Conservation (phyloP, 768 basidiomycete genomes). For the Leccinum pellstonianum region DNA sequence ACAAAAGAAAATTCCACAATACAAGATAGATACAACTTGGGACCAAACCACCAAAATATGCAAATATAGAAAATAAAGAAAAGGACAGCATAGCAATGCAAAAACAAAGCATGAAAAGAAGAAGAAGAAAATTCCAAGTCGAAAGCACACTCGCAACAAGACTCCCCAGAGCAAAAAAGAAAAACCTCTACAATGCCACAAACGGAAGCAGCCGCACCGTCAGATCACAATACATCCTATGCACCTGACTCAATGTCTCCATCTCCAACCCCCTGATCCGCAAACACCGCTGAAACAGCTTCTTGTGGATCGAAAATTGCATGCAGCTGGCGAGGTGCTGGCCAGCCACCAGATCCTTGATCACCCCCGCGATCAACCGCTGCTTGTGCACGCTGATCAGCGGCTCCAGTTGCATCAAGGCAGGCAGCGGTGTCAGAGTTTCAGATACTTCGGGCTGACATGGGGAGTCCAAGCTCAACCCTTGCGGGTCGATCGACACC, state of each 20-base stretch:
- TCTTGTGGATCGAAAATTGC: constrained; percentile 70
- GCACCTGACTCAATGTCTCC: constrained; percentile 51
- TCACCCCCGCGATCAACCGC: constrained; percentile 69
- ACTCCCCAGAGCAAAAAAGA: neutral
- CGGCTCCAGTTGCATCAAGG: constrained; percentile 79
- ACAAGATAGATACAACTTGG: too few relatives aligned
- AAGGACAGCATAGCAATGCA: neutral
- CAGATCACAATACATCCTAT: constrained; percentile 35
- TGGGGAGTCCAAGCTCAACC: constrained; percentile 64
- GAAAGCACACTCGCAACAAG: neutral
- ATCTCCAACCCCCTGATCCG: constrained; percentile 66
- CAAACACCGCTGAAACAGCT: constrained; percentile 72
- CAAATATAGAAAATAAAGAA: too few relatives aligned
- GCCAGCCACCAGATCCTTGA: constrained; percentile 77
- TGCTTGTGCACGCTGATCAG: constrained; percentile 90
- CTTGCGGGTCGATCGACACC: constrained; percentile 61
- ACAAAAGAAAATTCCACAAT: too few relatives aligned
- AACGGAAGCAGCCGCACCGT: constrained; percentile 19
- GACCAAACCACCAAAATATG: too few relatives aligned
- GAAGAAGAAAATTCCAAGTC: neutral
- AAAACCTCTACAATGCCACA: constrained; percentile 18
- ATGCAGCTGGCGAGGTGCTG: constrained; percentile 79
- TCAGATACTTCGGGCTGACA: constrained; percentile 80
- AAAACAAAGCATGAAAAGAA: too few relatives aligned
- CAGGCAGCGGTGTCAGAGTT: constrained; percentile 65